These are phyloP conservation scores for Physcomitrium patens DNA, from an alignment of 225 moss, liverwort and hornwort species.

Conservation along the genomic window DNA sequence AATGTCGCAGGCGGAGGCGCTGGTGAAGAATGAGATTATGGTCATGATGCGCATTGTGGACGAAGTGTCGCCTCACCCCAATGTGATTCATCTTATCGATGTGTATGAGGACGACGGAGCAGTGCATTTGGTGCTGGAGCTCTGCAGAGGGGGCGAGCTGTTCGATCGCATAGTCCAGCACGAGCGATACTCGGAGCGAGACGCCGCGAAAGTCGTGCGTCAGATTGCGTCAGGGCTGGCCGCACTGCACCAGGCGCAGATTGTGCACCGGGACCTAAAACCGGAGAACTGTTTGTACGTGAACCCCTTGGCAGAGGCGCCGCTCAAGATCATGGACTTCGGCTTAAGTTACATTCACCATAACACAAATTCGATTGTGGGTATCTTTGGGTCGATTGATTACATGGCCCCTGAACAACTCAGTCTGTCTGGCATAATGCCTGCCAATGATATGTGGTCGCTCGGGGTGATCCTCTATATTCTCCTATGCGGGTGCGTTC, in stretches of 20 bases:
- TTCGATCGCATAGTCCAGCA: conserved; percentile 64
- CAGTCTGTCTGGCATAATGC: conserved; percentile 38
- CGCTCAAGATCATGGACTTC: conserved; percentile 70
- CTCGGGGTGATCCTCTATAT: conserved; percentile 88
- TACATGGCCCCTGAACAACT: conserved; percentile 89
- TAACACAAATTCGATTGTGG: conserved; percentile 68
- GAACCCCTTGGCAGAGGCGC: conserved; percentile 31
- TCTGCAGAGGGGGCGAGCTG: conserved; percentile 61
- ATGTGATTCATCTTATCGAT: conserved; percentile 58
- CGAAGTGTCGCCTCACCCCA: conserved; percentile 57
- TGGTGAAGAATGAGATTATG: conserved; percentile 89
- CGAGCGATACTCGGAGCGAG: conserved; percentile 64
- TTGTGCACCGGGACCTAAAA: conserved; percentile 70
- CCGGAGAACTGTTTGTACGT: conserved; percentile 63
- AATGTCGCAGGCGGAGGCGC: conserved; percentile 72
- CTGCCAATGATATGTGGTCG: conserved; percentile 91
- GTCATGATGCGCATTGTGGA: conserved; percentile 83
- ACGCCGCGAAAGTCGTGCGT: conserved; percentile 55
- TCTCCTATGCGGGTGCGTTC: conserved; percentile 79
- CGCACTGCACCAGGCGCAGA: conserved; percentile 55
- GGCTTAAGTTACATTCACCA: conserved; percentile 67
- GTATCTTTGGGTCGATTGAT: conserved; percentile 89
- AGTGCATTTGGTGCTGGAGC: conserved; percentile 67
- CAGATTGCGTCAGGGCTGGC: conserved; percentile 57
- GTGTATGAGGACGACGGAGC: conserved; percentile 59